Base-by-base conservation (phyloP, 2,329 filamentous ascomycete genomes). In the Colletotrichum shisoi region DNA sequence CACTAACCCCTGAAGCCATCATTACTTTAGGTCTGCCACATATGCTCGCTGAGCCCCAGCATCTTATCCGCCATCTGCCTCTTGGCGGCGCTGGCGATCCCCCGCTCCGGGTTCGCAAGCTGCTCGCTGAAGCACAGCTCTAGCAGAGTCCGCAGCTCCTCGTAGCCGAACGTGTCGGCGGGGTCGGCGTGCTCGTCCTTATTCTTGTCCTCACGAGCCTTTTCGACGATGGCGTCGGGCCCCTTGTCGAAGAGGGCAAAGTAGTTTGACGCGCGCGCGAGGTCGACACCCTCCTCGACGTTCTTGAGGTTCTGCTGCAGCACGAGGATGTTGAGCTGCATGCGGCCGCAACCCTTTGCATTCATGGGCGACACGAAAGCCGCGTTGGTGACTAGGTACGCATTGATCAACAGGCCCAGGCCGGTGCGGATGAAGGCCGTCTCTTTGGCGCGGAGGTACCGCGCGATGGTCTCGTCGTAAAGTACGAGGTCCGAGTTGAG, bases 251-350 rank as follows among this genome's bases (percentile, higher is more conserved):
- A 93, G 44, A 94, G 77, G 21, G 85, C 83, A 74, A 89, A 94
- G 79, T 91, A 94, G 66, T 86, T 84, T 21, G 87, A 84, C 1
- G 89, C 86, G 42, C 86, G 81, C 4, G 83, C 82, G 34, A 94
- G 81, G 63, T 86, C 84, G 3, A 91, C 89, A 9, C 85, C 85
- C 2, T 86, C 83, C 77, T 95, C 93, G 60, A 99, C 89, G 71
- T 96, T 96, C 81, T 97, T 97, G 62, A 99, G 87, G 73, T 97
- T 97, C 76, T 99, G 95, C 79, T 98, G 94, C 58, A 99, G 82
- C 46, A 99, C 95, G 27, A 97, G 85, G 56, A 97, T 93, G 76
- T 99, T 97, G 73, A 98, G 87, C 76, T 93, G 90, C 87, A 99
- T 93, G 44, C 93, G 87, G n/a, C 89, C 88, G 67, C 90, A 92